Evolutionary conservation across 2,329 filamentous ascomycete species (phyloP).

Genomic region (Mycosphaerella sp.): DNA sequence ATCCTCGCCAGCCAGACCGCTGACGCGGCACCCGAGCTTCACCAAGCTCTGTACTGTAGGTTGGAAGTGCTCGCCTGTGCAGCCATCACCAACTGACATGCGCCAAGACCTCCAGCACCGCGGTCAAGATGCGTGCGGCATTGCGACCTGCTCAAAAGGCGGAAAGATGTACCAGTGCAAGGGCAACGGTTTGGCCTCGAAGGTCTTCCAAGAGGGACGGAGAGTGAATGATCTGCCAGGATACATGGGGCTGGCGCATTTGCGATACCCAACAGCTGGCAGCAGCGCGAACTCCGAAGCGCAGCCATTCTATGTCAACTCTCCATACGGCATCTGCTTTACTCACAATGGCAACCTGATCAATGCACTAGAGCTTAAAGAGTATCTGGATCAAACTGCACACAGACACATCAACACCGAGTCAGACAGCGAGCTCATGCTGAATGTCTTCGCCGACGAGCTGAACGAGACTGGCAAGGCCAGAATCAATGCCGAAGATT

Average conservation of each 20-base stretch:
- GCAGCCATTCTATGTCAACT: conserved; percentile 89
- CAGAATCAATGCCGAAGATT: conserved; percentile 69
- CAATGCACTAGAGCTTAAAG: conserved; percentile 64
- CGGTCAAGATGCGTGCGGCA: conserved; percentile 83
- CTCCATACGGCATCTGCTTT: conserved; percentile 73
- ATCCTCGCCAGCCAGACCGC: conserved; percentile 41
- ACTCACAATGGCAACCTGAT: conserved; percentile 86
- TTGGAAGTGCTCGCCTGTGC: background rate
- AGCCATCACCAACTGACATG: background rate
- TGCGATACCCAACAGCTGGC: conserved; percentile 85
- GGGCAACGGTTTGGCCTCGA: conserved; percentile 79
- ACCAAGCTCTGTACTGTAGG: conserved; percentile 34
- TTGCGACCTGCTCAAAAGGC: conserved; percentile 66
- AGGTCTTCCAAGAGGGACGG: conserved; percentile 75
- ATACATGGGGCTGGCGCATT: conserved; percentile 78
- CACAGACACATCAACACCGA: conserved; percentile 87
- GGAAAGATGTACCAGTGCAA: conserved; percentile 86
- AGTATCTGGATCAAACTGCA: conserved; percentile 68
- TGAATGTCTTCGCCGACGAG: conserved; percentile 82
- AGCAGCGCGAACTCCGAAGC: conserved; percentile 78
- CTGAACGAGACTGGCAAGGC: conserved; percentile 74
- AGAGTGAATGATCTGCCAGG: conserved; percentile 69
- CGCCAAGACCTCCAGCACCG: conserved; percentile 47
- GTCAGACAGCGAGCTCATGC: conserved; percentile 77
- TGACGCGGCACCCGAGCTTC: conserved; percentile 35